A percentile compares a stretch with the other conserved stretches of the same genome.
phyloP scores from a whole-genome alignment of 176 grass and related monocot genomes.

The Oryza longistaminata region DNA sequence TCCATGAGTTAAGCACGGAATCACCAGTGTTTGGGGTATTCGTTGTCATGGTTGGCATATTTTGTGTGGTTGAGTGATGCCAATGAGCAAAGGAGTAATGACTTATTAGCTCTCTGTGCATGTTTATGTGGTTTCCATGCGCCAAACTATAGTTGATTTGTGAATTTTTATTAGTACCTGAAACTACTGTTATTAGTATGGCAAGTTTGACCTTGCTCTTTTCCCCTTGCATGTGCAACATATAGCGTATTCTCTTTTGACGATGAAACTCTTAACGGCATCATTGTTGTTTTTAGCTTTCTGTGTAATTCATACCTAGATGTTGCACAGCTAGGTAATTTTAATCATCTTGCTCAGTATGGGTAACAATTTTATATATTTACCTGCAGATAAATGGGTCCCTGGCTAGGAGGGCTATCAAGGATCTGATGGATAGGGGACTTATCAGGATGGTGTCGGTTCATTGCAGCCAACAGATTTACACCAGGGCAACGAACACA shows the following conservation, averaged over 20 bases:
- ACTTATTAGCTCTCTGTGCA: background rate
- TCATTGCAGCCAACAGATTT: slow-evolving; percentile 62
- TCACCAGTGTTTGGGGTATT: background rate
- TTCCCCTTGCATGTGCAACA: too few relatives aligned
- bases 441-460: slow-evolving; percentile 53
- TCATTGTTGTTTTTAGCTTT: background rate
- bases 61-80: background rate
- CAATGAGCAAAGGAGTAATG: background rate
- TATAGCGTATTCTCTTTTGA: too few relatives aligned
- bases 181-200: background rate
- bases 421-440: slow-evolving; percentile 48
- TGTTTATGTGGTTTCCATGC: background rate
- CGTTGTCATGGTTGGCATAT: background rate
- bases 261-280: background rate
- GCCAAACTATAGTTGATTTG: background rate
- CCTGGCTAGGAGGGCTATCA: slow-evolving; percentile 52
- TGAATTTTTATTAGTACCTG: background rate
- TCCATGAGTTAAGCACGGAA: background rate
- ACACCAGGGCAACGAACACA: slow-evolving; percentile 62
- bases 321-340: background rate
- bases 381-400: slow-evolving; percentile 47
- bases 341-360: background rate
- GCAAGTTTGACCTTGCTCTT: background rate
- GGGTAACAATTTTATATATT: background rate
- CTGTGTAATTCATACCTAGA: background rate